A percentile compares a stretch with the other conserved stretches of the same genome.
Evolutionary conservation across 768 basidiomycete genomes (phyloP).

Genomic region (Lentinula detonsa): DNA sequence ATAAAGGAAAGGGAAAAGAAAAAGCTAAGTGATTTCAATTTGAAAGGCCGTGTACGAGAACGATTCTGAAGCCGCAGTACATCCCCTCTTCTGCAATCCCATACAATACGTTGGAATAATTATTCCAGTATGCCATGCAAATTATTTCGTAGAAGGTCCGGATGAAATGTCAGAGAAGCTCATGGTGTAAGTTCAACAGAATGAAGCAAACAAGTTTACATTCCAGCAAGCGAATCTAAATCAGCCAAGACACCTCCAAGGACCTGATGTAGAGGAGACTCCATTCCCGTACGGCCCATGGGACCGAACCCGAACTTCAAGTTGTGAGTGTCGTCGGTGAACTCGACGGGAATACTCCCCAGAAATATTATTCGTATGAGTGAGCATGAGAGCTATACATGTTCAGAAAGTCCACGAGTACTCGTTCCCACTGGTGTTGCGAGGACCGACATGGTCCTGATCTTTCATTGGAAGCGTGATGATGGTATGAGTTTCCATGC

Average conservation of each 20-base stretch:
- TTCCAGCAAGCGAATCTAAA: not conserved
- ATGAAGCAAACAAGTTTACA: not conserved
- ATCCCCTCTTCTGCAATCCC: too few species aligned
- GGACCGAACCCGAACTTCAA: not conserved
- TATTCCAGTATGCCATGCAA: conserved; percentile 43
- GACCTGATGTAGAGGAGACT: not conserved
- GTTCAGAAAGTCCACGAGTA: not conserved
- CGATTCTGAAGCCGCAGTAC: too few species aligned
- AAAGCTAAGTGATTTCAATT: too few species aligned
- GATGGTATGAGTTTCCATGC: not conserved
- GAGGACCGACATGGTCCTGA: not conserved
- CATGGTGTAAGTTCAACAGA: not conserved
- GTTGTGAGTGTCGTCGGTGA: not conserved
- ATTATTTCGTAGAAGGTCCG: conserved; percentile 39
- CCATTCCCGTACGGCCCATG: not conserved
- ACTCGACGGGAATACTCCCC: not conserved
- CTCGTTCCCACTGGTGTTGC: not conserved
- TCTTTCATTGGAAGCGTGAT: not conserved
- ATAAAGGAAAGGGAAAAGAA: not conserved
- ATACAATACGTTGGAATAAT: too few species aligned
- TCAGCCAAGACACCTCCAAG: conserved; percentile 1
- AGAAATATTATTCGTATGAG: not conserved
- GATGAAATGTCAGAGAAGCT: not conserved
- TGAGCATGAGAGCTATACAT: not conserved
- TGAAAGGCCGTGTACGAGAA: too few species aligned